Evolutionary conservation across 1,284 basidiomycete species (phyloP), one percentile per base, ranked within the genome.

Genomic region (Pascua guehoae): DNA sequence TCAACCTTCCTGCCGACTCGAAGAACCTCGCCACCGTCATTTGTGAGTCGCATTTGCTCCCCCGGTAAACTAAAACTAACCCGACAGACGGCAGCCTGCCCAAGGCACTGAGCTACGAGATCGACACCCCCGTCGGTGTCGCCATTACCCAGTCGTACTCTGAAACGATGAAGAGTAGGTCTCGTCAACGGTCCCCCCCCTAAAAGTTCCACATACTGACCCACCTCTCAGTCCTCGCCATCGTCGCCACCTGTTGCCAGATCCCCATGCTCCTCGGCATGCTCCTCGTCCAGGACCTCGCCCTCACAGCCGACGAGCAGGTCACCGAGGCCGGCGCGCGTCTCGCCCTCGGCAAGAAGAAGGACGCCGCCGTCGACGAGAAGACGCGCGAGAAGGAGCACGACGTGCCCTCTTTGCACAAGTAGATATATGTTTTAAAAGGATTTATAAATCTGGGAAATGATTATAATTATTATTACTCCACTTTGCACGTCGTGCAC

Each of bases 201-300:
- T n/a, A n/a, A 41, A n/a, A 14, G 7, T 32, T 4, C 24, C 41
- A 14, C 41, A 14, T 41, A n/a, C 41, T 41, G 41, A 41, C 41
- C 8, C 40, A 4, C 3, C 24, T 32, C 24, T 32, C 39, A 17
- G 17, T 62, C 32, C 53, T 62, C 36, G 56, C 60, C 24, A 58
- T 62, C 42, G 52, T 62, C 14, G 53, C 60, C 5, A 62, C 60
- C 4, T 62, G 60, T 40, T 40, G 58, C 15, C 60, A 62, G 52
- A 51, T 62, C 39, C 60, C 60, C 17, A 62, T 62, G 60, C 40
- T 62, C 17, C 44, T 62, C 36, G 46, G 42, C 42, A 62, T 62
- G 60, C 54, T 62, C 53, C 56, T 62, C 44, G 54, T 62, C 37
- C 41, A 51, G 32, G 50, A 62, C 50, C 41, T 58, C 15, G 53